phyloP scores from a whole-genome alignment of 768 basidiomycete genomes.

The Obba rivulosa region DNA sequence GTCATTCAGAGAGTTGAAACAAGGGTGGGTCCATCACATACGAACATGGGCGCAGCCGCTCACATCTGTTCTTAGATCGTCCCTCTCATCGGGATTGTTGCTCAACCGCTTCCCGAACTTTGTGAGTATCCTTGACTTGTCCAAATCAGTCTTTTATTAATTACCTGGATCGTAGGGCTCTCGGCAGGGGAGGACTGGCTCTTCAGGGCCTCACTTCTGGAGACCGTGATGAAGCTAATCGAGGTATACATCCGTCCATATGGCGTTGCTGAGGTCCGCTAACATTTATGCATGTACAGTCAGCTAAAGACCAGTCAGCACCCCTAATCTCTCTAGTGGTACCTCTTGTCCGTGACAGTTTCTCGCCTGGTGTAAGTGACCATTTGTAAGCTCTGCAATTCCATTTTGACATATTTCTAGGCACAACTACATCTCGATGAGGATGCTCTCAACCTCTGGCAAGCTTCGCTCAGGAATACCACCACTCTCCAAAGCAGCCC shows the following conservation, averaged over 20 bases:
- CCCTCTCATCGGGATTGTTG: constrained; percentile 58
- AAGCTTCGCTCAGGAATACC: constrained; percentile 62
- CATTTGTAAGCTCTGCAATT: not conserved
- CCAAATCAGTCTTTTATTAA: not conserved
- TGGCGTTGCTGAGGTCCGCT: not conserved
- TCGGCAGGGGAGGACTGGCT: constrained; percentile 63
- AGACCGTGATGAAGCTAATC: constrained; percentile 64
- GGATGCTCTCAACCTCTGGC: constrained; percentile 76
- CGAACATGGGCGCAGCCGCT: not conserved
- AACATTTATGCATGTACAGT: too few species aligned
- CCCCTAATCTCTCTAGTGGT: constrained; percentile 14
- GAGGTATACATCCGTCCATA: constrained; percentile 36
- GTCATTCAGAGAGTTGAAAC: constrained; percentile 50
- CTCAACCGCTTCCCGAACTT: constrained; percentile 59
- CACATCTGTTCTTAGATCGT: constrained; percentile 44
- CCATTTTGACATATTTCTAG: constrained; percentile 29
- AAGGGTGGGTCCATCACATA: constrained; percentile 24
- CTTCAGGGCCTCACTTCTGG: constrained; percentile 66
- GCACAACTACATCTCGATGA: constrained; percentile 66
- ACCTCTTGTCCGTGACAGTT: constrained; percentile 21
- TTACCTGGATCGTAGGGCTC: constrained; percentile 45
- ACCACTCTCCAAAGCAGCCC: constrained; percentile 41
- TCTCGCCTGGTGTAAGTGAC: constrained; percentile 16
- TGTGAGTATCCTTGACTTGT: constrained; percentile 43
- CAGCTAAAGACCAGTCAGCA: constrained; percentile 43